These are phyloP conservation scores for Fusarium nisikadoi DNA, from an alignment of 2,329 filamentous ascomycete species.

Conservation along the genomic window DNA sequence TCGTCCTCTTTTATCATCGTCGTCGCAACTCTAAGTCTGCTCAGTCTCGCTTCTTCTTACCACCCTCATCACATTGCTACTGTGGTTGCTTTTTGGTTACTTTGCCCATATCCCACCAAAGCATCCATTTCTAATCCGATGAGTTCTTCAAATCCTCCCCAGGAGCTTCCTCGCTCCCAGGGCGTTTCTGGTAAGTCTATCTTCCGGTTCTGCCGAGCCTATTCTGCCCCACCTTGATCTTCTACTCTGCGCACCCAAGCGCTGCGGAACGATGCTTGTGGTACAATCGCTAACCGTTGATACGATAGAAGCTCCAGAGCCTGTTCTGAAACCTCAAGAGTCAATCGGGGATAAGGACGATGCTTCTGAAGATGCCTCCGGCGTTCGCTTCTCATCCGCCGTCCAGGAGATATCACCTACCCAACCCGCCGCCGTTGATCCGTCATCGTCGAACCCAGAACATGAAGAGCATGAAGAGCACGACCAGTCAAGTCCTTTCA, in stretches of 20 bases:
- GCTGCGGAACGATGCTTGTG: constrained; percentile 6
- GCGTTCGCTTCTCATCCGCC: constrained; percentile 77
- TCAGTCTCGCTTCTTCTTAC: constrained; percentile 37
- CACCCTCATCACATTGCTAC: constrained; percentile 29
- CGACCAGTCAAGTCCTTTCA: constrained; percentile 47
- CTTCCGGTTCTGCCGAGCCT: constrained; percentile 41
- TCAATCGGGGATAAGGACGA: constrained; percentile 14
- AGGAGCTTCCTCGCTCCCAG: constrained; percentile 33
- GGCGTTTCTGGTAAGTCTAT: constrained; percentile 41
- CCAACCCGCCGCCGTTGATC: constrained; percentile 54
- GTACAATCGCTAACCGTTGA: constrained; percentile 37
- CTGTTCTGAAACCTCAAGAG: constrained; percentile 13
- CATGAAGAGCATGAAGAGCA: constrained; percentile 27
- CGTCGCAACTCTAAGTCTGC: constrained; percentile 40
- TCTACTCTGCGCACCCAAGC: constrained; percentile 15
- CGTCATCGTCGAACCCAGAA: constrained; percentile 38
- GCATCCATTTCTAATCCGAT: constrained; percentile 28
- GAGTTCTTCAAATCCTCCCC: constrained; percentile 33
- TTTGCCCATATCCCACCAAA: constrained; percentile 22
- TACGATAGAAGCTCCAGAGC: constrained; percentile 22
- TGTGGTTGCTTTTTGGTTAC: constrained; percentile 20
- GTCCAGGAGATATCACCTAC: constrained; percentile 71
- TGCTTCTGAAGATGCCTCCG: constrained; percentile 48
- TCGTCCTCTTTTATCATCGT: constrained; percentile 44
- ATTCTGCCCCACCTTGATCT: constrained; percentile 43